These are phyloP conservation scores for Recurvomyces mirabilis DNA, from an alignment of 495 filamentous ascomycete genomes.

Conservation along the genomic window DNA sequence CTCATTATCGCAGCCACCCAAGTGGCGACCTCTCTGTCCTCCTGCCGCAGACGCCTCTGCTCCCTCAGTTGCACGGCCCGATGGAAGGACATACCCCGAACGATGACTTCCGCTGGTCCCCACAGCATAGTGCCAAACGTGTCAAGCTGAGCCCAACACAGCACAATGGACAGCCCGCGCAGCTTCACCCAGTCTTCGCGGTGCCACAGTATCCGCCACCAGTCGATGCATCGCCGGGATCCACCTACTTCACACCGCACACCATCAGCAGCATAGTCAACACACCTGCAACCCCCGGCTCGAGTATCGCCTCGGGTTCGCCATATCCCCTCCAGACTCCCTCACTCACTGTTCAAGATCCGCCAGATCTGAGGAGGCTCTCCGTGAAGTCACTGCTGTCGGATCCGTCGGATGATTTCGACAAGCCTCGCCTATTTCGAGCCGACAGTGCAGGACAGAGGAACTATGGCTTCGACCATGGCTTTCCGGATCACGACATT, in stretches of 20 bases:
- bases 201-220: constrained; percentile 8
- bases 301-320: constrained; percentile 18
- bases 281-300: constrained; percentile 21
- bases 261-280: constrained; percentile 22
- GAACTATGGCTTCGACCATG: constrained; percentile 56
- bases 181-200: constrained; percentile 4
- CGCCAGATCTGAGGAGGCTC: constrained; percentile 26
- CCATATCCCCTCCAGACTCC: constrained; percentile 1
- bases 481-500: constrained; percentile 55
- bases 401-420: constrained; percentile 20
- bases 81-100: constrained; percentile 2
- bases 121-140: constrained; percentile 15
- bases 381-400: constrained; percentile 32
- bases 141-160: constrained; percentile 5
- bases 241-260: constrained; percentile 7
- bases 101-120: constrained; percentile 16
- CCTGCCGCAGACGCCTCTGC: not conserved
- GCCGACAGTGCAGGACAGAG: constrained; percentile 17
- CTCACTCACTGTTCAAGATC: constrained; percentile 12
- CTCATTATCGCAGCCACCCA: not conserved
- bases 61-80: not conserved
- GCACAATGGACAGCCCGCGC: not conserved
- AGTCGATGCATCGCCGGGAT: constrained; percentile 4
- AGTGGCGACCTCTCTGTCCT: not conserved
- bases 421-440: constrained; percentile 17